Evolutionary conservation across 202 grass and related monocot genomes (phyloP).

Genomic region (Musa balbisiana): DNA sequence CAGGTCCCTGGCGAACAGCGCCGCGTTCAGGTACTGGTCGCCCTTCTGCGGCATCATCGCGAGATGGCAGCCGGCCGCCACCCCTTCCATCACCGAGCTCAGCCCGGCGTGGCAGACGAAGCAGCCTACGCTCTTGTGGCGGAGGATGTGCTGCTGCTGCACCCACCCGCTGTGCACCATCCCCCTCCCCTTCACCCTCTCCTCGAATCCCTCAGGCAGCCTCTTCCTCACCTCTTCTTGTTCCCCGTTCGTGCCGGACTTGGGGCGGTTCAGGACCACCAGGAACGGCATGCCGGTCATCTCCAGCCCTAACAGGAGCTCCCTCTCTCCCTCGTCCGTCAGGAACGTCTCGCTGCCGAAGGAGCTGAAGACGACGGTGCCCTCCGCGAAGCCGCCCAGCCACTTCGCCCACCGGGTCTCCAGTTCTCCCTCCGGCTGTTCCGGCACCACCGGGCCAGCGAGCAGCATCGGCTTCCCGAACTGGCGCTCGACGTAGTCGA

Average conservation of each 20-base stretch:
- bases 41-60: slow-evolving; percentile 45
- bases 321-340: background rate
- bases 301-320: slow-evolving; percentile 48
- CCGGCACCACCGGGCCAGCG: slow-evolving; percentile 29
- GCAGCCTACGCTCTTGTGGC: slow-evolving; percentile 35
- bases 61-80: slow-evolving; percentile 29
- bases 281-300: slow-evolving; percentile 27
- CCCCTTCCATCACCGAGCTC: slow-evolving; percentile 38
- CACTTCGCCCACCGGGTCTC: slow-evolving; percentile 28
- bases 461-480: slow-evolving; percentile 27
- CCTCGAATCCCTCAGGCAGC: slow-evolving; percentile 26
- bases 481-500: slow-evolving; percentile 23
- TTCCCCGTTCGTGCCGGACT: background rate
- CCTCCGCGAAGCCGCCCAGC: slow-evolving; percentile 33
- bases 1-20: slow-evolving; percentile 26
- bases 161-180: slow-evolving; percentile 38
- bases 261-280: slow-evolving; percentile 33
- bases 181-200: slow-evolving; percentile 29
- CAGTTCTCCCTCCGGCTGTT: slow-evolving; percentile 25
- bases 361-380: slow-evolving; percentile 33
- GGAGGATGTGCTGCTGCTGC: slow-evolving; percentile 51
- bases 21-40: slow-evolving; percentile 48
- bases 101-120: slow-evolving; percentile 43
- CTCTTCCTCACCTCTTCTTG: background rate
- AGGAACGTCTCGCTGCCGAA: slow-evolving; percentile 59